phyloP scores from a whole-genome alignment of 2,329 filamentous ascomycete species.

The Penicillium sp. region DNA sequence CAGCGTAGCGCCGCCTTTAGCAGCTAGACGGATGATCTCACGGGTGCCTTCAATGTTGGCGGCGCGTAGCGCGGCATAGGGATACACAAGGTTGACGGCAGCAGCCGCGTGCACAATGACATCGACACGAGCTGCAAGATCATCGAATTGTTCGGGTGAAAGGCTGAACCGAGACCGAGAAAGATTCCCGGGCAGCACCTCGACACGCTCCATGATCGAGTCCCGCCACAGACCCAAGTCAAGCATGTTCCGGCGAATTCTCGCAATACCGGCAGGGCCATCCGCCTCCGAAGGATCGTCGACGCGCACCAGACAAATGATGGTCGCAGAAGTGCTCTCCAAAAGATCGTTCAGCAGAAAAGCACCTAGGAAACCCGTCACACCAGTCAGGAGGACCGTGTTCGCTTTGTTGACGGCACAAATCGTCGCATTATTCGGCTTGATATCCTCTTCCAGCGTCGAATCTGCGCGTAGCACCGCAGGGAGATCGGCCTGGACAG shows the following conservation, averaged over 20 bases:
- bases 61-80: slow-evolving; percentile 67
- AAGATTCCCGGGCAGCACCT: slow-evolving; percentile 68
- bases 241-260: slow-evolving; percentile 69
- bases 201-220: slow-evolving; percentile 68
- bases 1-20: slow-evolving; percentile 61
- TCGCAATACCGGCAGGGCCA: slow-evolving; percentile 61
- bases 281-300: slow-evolving; percentile 61
- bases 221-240: slow-evolving; percentile 73
- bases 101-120: slow-evolving; percentile 74
- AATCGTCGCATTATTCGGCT: slow-evolving; percentile 50
- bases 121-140: slow-evolving; percentile 59
- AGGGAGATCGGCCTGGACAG: slow-evolving; percentile 68
- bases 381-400: slow-evolving; percentile 66
- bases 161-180: slow-evolving; percentile 64
- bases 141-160: slow-evolving; percentile 57
- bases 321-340: slow-evolving; percentile 61
- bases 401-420: slow-evolving; percentile 59
- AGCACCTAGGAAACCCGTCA: slow-evolving; percentile 69
- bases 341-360: slow-evolving; percentile 66
- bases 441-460: slow-evolving; percentile 63
- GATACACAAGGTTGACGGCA: slow-evolving; percentile 74
- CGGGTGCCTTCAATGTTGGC: slow-evolving; percentile 74
- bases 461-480: slow-evolving; percentile 63
- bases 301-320: slow-evolving; percentile 69
- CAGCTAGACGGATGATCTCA: slow-evolving; percentile 66